These are phyloP conservation scores for Aspergillus pseudoglaucus DNA, from an alignment of 2,329 filamentous ascomycete species.

Conservation along the genomic window DNA sequence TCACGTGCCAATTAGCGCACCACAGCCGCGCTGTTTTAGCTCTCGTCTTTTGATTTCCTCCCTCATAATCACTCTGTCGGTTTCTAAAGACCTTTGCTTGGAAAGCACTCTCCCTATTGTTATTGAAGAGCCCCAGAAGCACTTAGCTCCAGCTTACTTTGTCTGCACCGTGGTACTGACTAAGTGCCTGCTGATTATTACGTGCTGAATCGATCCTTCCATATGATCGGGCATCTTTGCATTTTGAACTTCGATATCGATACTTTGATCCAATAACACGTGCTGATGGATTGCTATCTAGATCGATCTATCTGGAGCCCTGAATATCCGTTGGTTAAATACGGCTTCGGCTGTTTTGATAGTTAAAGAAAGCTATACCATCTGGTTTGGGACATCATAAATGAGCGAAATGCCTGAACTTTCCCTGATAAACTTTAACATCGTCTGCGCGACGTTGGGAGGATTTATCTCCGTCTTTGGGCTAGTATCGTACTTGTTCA, in stretches of 20 bases:
- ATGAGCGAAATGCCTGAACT: conserved; percentile 52
- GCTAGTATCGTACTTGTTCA: conserved; percentile 79
- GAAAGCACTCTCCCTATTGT: too few relatives aligned
- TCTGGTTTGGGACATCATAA: neutral
- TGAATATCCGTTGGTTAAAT: neutral
- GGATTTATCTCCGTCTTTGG: conserved; percentile 89
- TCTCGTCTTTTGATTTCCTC: too few relatives aligned
- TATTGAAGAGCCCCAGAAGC: too few relatives aligned
- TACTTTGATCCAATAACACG: conserved; percentile 36
- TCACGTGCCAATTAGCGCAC: too few relatives aligned
- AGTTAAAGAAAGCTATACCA: too few relatives aligned
- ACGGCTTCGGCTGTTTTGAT: neutral
- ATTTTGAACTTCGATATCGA: conserved; percentile 3
- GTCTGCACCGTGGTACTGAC: too few relatives aligned
- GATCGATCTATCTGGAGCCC: neutral
- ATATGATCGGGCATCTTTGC: conserved; percentile 12
- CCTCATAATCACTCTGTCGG: too few relatives aligned
- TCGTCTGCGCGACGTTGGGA: conserved; percentile 70
- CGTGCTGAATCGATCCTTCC: neutral
- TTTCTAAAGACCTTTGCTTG: too few relatives aligned
- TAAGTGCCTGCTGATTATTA: neutral
- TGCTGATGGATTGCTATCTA: conserved; percentile 9
- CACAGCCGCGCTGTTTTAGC: too few relatives aligned
- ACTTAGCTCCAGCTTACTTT: too few relatives aligned
- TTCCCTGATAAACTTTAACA: conserved; percentile 71